phyloP scores from a whole-genome alignment of 208 protist genomes.

The Herpetomonas tarakana region DNA sequence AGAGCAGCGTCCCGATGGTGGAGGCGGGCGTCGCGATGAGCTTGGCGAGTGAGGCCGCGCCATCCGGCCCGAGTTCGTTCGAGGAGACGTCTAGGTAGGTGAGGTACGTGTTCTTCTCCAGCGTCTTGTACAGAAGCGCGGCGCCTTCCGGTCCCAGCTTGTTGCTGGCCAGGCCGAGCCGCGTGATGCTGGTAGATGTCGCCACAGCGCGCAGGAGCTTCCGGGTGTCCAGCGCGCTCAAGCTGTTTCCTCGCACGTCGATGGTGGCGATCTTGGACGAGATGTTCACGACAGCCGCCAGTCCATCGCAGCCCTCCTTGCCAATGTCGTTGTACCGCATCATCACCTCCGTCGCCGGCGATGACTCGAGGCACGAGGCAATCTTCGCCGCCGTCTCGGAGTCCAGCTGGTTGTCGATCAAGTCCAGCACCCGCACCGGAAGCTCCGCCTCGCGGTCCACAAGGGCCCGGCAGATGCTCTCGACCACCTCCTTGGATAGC shows the following conservation, averaged over 20 bases:
- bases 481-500: constrained; percentile 46
- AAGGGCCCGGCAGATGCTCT: constrained; percentile 56
- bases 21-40: constrained; percentile 49
- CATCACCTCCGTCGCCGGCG: constrained; percentile 60
- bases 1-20: constrained; percentile 42
- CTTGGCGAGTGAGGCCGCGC: constrained; percentile 54
- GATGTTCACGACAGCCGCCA: constrained; percentile 74
- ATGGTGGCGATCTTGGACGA: constrained; percentile 61
- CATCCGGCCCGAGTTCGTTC: constrained; percentile 79
- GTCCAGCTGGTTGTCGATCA: constrained; percentile 87
- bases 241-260: constrained; percentile 83
- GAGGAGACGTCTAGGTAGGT: constrained; percentile 80
- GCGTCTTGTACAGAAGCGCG: constrained; percentile 42
- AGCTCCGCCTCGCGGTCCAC: constrained; percentile 45
- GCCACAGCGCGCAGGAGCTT: constrained; percentile 75
- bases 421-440: constrained; percentile 56
- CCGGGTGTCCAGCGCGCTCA: constrained; percentile 49
- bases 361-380: constrained; percentile 54
- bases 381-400: constrained; percentile 51
- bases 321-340: constrained; percentile 90
- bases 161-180: constrained; percentile 63
- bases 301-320: constrained; percentile 81
- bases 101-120: constrained; percentile 85
- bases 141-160: constrained; percentile 82
- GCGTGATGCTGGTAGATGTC: constrained; percentile 60